Evolutionary conservation across 805 yeast species (phyloP).

Genomic region (Wickerhamomyces xylosicus): DNA sequence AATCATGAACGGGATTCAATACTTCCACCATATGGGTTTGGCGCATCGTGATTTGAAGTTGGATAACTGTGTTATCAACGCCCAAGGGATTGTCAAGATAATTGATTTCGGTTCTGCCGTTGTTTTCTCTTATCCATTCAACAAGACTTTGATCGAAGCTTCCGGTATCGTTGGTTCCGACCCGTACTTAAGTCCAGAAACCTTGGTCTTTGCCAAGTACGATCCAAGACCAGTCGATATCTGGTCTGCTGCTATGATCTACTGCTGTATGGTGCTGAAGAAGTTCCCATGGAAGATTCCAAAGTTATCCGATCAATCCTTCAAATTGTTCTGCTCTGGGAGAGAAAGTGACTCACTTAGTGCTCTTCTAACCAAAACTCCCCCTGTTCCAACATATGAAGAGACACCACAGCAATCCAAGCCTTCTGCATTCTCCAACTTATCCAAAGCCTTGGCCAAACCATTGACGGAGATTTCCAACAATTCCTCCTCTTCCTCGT

Average conservation of each 20-base stretch:
- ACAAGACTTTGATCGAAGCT: slow-evolving; percentile 60
- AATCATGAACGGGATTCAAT: slow-evolving; percentile 68
- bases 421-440: slow-evolving; percentile 16
- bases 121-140: slow-evolving; percentile 81
- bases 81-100: slow-evolving; percentile 74
- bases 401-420: slow-evolving; percentile 13
- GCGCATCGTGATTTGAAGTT: slow-evolving; percentile 88
- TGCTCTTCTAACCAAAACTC: slow-evolving; percentile 45
- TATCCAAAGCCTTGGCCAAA: slow-evolving; percentile 18
- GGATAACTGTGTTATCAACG: slow-evolving; percentile 84
- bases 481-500: neutral
- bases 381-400: slow-evolving; percentile 20
- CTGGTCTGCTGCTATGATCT: slow-evolving; percentile 88
- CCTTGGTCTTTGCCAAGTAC: slow-evolving; percentile 68
- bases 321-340: slow-evolving; percentile 71
- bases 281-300: slow-evolving; percentile 96
- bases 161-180: slow-evolving; percentile 84
- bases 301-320: slow-evolving; percentile 67
- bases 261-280: slow-evolving; percentile 85
- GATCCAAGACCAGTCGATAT: slow-evolving; percentile 92
- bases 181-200: slow-evolving; percentile 90
- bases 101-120: slow-evolving; percentile 94
- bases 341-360: slow-evolving; percentile 59
- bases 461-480: slow-evolving; percentile 15
- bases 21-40: slow-evolving; percentile 74